Evolutionary conservation across 2,329 filamentous ascomycete species (phyloP).

Genomic region (Hymenoscyphus salicellus): DNA sequence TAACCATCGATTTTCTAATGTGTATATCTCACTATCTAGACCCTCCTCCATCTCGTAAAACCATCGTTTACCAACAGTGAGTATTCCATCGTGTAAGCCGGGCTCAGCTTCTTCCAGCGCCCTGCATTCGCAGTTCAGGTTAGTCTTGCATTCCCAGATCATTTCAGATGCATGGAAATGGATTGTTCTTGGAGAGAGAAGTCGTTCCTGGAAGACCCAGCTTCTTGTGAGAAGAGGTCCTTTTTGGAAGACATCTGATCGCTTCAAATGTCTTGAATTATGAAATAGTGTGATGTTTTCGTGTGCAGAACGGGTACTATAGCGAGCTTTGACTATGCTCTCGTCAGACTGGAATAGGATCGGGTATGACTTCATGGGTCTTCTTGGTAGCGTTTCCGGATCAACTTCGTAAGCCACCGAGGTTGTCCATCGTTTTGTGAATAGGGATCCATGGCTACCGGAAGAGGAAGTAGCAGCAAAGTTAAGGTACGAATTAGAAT

Average conservation of each 20-base stretch:
- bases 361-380: too few species aligned
- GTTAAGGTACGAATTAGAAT: not conserved
- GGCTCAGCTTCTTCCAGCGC: not conserved
- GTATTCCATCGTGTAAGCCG: not conserved
- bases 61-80: not conserved
- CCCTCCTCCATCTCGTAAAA: not conserved
- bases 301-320: not conserved
- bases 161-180: not conserved
- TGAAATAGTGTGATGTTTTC: not conserved
- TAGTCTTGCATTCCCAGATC: not conserved
- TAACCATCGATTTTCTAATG: not conserved
- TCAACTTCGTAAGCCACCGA: not conserved
- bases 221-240: not conserved
- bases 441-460: not conserved
- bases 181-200: not conserved
- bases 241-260: not conserved
- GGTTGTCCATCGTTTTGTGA: not conserved
- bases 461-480: slow-evolving; percentile 5
- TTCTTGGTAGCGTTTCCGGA: too few species aligned
- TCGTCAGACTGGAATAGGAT: not conserved
- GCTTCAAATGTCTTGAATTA: not conserved
- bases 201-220: slow-evolving; percentile 4
- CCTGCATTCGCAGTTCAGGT: not conserved
- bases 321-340: not conserved
- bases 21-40: not conserved